Conservation (phyloP, 2,329 filamentous ascomycete species). For the Apiospora malaysiana region DNA sequence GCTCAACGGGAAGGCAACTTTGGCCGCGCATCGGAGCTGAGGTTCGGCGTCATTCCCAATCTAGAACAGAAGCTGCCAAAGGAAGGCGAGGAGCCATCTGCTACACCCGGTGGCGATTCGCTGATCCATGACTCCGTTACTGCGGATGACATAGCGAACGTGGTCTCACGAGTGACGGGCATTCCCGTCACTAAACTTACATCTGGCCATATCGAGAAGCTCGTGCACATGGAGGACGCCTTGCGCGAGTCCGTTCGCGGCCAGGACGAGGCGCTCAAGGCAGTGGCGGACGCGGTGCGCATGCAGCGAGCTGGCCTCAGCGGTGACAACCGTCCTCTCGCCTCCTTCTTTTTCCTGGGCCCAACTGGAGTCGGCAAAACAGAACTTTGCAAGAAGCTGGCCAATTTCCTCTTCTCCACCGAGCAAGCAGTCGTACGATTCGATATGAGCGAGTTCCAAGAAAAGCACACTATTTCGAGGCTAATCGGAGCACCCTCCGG, state of each 20-base stretch:
- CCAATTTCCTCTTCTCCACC: slow-evolving; percentile 90
- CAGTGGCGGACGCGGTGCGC: slow-evolving; percentile 90
- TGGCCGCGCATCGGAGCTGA: slow-evolving; percentile 84
- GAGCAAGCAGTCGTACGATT: slow-evolving; percentile 91
- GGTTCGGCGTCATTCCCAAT: slow-evolving; percentile 84
- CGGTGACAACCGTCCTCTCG: slow-evolving; percentile 88
- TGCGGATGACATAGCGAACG: slow-evolving; percentile 88
- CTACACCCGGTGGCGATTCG: slow-evolving; percentile 50
- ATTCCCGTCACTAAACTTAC: slow-evolving; percentile 94
- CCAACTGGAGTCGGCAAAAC: slow-evolving; percentile 98
- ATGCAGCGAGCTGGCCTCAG: slow-evolving; percentile 92
- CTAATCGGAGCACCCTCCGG: slow-evolving; percentile 93
- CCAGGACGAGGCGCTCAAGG: slow-evolving; percentile 90
- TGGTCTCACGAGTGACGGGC: slow-evolving; percentile 89
- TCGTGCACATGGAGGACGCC: slow-evolving; percentile 94
- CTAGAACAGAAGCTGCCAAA: slow-evolving; percentile 81
- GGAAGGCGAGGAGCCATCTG: slow-evolving; percentile 60
- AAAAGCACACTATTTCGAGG: slow-evolving; percentile 93
- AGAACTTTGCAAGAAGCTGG: slow-evolving; percentile 95
- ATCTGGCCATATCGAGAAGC: slow-evolving; percentile 89
- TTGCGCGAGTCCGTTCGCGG: slow-evolving; percentile 84
- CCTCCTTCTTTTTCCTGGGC: slow-evolving; percentile 96
- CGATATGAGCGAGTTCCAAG: slow-evolving; percentile 98
- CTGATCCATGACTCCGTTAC: slow-evolving; percentile 95
- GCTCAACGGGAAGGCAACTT: slow-evolving; percentile 90